These are phyloP conservation scores for Nakataea oryzae DNA, from an alignment of 2,329 filamentous ascomycete genomes.

Conservation along the genomic window DNA sequence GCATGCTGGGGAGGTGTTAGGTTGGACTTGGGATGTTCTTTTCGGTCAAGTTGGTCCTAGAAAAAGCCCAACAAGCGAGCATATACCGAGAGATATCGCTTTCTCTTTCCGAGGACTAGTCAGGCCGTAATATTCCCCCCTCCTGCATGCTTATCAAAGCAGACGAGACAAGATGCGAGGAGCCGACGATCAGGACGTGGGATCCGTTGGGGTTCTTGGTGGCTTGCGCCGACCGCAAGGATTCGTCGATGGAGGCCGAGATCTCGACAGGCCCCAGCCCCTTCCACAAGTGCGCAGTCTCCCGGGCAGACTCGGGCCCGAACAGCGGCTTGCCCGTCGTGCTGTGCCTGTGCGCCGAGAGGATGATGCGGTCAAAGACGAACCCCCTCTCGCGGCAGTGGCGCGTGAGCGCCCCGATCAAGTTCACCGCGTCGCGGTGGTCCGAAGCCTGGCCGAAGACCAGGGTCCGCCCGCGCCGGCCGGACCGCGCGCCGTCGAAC, in stretches of 20 bases:
- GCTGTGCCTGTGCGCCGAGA: not conserved
- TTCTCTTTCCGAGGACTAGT: not conserved
- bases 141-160: constrained; percentile 5
- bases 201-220: not conserved
- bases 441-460: constrained; percentile 1
- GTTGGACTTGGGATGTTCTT: not conserved
- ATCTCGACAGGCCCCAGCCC: not conserved
- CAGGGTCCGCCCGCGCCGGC: not conserved
- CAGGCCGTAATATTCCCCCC: not conserved
- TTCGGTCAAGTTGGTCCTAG: too few relatives aligned
- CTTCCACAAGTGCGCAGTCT: not conserved
- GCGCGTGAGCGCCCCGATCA: not conserved
- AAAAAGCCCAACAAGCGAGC: too few relatives aligned
- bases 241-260: not conserved
- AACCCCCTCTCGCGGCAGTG: not conserved
- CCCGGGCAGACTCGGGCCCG: not conserved
- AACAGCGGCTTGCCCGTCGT: constrained; percentile 1
- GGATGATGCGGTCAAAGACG: not conserved
- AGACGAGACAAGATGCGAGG: constrained; percentile 5
- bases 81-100: too few relatives aligned
- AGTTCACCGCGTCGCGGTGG: not conserved
- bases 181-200: constrained; percentile 2
- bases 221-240: not conserved
- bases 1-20: too few relatives aligned
- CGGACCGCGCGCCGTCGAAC: not conserved